A percentile compares a stretch with the other conserved stretches of the same genome.
These are phyloP conservation scores for Musa troglodytarum DNA, from an alignment of 176 grass and related monocot species.

Conservation along the genomic window DNA sequence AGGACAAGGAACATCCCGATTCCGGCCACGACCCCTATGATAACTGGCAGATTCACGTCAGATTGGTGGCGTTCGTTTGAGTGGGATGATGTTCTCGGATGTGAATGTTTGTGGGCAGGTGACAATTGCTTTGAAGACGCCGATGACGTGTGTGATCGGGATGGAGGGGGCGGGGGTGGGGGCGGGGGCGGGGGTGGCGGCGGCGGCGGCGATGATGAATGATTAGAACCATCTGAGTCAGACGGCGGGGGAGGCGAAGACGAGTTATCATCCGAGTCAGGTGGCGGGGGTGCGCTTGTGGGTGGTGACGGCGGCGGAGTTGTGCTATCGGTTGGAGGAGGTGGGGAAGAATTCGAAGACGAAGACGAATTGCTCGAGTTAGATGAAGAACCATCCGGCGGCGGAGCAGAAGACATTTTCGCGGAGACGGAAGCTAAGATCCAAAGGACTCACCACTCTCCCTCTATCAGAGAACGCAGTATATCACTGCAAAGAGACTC, in stretches of 20 bases:
- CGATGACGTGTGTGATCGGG: not conserved
- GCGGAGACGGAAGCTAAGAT: not conserved
- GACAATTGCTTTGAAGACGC: not conserved
- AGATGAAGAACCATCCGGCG: conserved; percentile 5
- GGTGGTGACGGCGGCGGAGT: not conserved
- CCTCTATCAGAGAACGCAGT: not conserved
- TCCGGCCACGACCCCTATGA: conserved; percentile 3
- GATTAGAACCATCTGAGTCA: not conserved
- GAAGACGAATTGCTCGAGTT: not conserved
- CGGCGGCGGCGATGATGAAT: not conserved
- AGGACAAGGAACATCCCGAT: conserved; percentile 19
- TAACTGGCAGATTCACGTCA: not conserved
- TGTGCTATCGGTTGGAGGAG: not conserved
- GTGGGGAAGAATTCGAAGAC: conserved; percentile 4
- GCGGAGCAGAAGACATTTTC: not conserved
- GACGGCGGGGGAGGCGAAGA: not conserved
- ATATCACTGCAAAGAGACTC: not conserved
- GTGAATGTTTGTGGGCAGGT: not conserved
- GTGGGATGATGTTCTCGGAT: not conserved
- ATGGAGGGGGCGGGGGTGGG: not conserved
- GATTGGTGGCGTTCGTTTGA: not conserved
- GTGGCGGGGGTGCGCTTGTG: not conserved
- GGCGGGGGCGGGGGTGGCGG: not conserved
- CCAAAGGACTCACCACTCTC: not conserved
- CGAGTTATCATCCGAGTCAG: not conserved